Conservation (phyloP, 805 yeast genomes). For the Schwanniomyces occidentalis region DNA sequence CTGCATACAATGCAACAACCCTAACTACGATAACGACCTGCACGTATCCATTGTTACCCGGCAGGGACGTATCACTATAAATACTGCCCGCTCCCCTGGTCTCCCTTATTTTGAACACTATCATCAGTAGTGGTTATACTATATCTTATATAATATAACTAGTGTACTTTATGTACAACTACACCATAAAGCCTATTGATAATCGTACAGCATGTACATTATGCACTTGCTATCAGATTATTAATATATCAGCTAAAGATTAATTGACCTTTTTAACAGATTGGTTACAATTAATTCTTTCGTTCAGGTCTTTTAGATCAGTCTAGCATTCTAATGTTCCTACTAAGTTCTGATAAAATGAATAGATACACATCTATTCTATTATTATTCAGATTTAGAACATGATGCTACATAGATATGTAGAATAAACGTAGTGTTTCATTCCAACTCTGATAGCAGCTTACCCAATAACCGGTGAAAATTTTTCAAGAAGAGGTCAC, state of each 20-base stretch:
- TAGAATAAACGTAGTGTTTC: slow-evolving; percentile 1
- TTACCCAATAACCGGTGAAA: too few relatives aligned
- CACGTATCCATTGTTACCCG: slow-evolving; percentile 13
- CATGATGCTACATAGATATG: slow-evolving; percentile 54
- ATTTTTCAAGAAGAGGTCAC: too few relatives aligned
- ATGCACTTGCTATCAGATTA: slow-evolving; percentile 5
- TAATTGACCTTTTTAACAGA: slow-evolving; percentile 73
- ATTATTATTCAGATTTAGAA: slow-evolving; percentile 43
- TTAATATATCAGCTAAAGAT: slow-evolving; percentile 60
- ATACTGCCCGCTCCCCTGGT: slow-evolving; percentile 25
- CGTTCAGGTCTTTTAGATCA: slow-evolving; percentile 75
- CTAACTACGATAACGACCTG: too few relatives aligned
- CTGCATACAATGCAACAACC: too few relatives aligned
- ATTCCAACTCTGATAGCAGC: too few relatives aligned
- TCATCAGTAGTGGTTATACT: slow-evolving; percentile 85
- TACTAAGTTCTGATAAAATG: slow-evolving; percentile 32
- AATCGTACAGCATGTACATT: slow-evolving; percentile 3
- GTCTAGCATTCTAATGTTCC: slow-evolving; percentile 30
- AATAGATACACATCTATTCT: slow-evolving; percentile 14
- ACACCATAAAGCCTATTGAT: slow-evolving; percentile 8
- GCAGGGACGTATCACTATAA: slow-evolving; percentile 23
- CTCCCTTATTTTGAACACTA: slow-evolving; percentile 35
- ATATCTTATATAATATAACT: slow-evolving; percentile 65
- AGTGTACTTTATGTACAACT: slow-evolving; percentile 24
- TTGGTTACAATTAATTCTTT: slow-evolving; percentile 70